Base-by-base conservation (phyloP, 1,284 basidiomycete genomes). In the Polyporus tsugae region DNA sequence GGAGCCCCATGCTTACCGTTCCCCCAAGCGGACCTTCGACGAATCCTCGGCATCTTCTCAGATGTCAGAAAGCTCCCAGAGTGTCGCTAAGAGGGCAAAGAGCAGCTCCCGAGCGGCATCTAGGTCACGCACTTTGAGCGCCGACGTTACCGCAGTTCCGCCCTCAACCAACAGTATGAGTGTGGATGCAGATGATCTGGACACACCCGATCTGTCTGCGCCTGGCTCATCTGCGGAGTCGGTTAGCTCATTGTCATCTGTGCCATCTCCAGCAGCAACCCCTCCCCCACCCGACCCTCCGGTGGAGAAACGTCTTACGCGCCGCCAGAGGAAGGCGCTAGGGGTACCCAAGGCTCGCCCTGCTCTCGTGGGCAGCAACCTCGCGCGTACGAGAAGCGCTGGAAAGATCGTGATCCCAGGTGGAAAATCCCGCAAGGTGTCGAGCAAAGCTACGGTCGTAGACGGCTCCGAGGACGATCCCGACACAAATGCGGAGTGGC, bases 11-110 rank as follows among this genome's bases (percentile, higher is more conserved):
- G 70, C 79, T 71, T 80, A 83, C 68, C 78, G 78, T 55, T 89
- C 88, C 13, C 91, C 91, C 35, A 92, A 92, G 78, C 85, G 91
- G 42, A 84, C 89, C 0, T 90, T 91, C 73, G 89, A 91, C 72
- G 89, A 91, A 72, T 86, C 87, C 0, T 86, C 85, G 0, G 85
- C 82, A 2, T 80, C 82, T 17, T 80, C 80, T 7, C 72, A 72
- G 46, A 64, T 72, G 15, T 82, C 82, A 4, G 74, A 83, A 63
- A 77, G 75, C 59, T 84, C 84, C 1, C 83, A 84, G 68, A 77
- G 80, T 38, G 77, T 79, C 25, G 80, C 83, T 3, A 86, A 87
- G 75, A 81, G 85, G 42, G 81, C 82, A 25, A 80, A 82, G 63
- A 79, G 78, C 67, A 70, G 77, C 60, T 65, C 69, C 53, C 76